phyloP scores from a whole-genome alignment of 108 stramenopile genomes.

The Nitzschia sp. region DNA sequence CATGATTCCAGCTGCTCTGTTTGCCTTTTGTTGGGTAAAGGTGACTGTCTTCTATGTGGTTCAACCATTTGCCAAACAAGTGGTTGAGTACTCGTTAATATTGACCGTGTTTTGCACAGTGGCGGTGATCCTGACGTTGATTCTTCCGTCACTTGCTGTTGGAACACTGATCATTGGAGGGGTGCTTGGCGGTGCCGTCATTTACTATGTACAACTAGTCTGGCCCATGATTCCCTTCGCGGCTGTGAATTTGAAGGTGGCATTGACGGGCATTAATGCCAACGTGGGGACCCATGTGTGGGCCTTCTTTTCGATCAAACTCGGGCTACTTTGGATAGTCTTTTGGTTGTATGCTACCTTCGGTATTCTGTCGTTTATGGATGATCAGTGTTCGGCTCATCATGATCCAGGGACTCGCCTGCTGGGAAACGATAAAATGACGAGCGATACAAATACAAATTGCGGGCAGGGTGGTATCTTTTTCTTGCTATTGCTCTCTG shows the following conservation, averaged over 20 bases:
- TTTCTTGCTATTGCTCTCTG: slow-evolving; percentile 52
- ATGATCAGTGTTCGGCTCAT: slow-evolving; percentile 25
- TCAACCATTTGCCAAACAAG: background rate
- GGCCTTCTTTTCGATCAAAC: slow-evolving; percentile 34
- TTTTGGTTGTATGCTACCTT: slow-evolving; percentile 62
- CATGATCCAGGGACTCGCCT: background rate
- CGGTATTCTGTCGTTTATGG: slow-evolving; percentile 27
- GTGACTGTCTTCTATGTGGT: slow-evolving; percentile 10
- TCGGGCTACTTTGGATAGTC: slow-evolving; percentile 56
- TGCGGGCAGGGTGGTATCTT: slow-evolving; percentile 17
- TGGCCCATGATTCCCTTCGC: slow-evolving; percentile 78
- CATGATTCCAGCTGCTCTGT: slow-evolving; percentile 12
- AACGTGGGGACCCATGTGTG: slow-evolving; percentile 56
- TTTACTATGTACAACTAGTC: slow-evolving; percentile 33
- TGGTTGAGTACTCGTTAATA: slow-evolving; percentile 1
- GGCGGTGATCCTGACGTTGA: background rate
- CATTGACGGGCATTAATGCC: slow-evolving; percentile 48
- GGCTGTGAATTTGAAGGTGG: slow-evolving; percentile 61
- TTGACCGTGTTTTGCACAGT: background rate
- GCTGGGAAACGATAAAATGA: background rate
- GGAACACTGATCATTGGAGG: background rate
- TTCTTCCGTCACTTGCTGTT: background rate
- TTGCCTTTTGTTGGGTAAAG: slow-evolving; percentile 12
- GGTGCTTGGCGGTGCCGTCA: background rate
- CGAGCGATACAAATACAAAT: background rate